These are phyloP conservation scores for Carex kokanica DNA, from an alignment of 176 grass and related monocot genomes.

Conservation along the genomic window DNA sequence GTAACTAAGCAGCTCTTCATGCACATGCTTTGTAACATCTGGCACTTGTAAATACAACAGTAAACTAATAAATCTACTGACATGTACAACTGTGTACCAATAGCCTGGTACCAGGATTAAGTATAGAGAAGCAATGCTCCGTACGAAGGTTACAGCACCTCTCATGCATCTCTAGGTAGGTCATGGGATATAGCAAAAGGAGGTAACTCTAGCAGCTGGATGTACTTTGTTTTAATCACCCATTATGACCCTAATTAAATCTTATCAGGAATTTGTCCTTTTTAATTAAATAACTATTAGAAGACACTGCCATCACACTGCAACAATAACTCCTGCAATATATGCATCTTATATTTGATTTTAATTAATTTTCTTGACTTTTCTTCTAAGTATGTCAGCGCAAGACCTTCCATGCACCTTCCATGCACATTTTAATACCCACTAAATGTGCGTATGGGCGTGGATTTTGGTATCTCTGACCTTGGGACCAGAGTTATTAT, in stretches of 20 bases:
- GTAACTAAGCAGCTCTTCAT: not conserved
- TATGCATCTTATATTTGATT: not conserved
- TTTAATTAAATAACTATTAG: not conserved
- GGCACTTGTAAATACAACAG: not conserved
- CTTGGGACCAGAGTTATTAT: not conserved
- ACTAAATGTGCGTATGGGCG: not conserved
- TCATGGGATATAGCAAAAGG: slow-evolving; percentile 8
- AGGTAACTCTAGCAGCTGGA: slow-evolving; percentile 24
- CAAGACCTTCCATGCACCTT: no score
- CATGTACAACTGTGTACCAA: slow-evolving; percentile 3
- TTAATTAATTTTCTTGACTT: not conserved
- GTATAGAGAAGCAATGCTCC: not conserved
- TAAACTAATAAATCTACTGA: not conserved
- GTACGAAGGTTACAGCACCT: not conserved
- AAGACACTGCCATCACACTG: not conserved
- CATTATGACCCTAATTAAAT: slow-evolving; percentile 22
- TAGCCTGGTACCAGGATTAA: not conserved
- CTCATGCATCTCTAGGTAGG: slow-evolving; percentile 28
- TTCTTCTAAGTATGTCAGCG: no score
- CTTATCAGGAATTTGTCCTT: slow-evolving; percentile 16
- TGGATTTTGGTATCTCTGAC: not conserved
- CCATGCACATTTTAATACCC: no score
- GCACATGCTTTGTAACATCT: not conserved
- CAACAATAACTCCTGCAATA: not conserved
- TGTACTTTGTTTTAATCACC: not conserved